Percentiles rank a stretch among this genome's conserved stretches.
These are phyloP conservation scores for Hibiscus trionum DNA, from an alignment of 345 rosid genomes.

Conservation along the genomic window DNA sequence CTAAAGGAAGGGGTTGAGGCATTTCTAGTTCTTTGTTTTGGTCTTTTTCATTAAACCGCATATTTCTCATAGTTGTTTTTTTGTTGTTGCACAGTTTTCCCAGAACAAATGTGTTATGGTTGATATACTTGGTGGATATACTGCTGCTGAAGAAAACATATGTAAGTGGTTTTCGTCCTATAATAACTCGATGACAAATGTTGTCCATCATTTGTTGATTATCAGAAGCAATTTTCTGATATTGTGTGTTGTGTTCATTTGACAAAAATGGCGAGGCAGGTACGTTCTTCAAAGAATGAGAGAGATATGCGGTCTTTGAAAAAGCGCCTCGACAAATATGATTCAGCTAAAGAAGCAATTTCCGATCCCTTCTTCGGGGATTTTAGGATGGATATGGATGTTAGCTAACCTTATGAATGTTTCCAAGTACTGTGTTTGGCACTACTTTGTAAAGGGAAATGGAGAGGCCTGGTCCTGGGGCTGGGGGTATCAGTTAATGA, in stretches of 20 bases:
- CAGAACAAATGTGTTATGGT: slow-evolving; percentile 83
- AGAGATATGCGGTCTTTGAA: slow-evolving; percentile 74
- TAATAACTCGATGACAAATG: neutral
- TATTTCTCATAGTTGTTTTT: neutral
- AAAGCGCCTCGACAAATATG: slow-evolving; percentile 65
- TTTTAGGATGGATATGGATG: neutral
- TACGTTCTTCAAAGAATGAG: slow-evolving; percentile 57
- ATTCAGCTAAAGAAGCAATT: slow-evolving; percentile 74
- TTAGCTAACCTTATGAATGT: no score
- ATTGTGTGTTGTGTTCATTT: neutral
- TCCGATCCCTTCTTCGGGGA: slow-evolving; percentile 66
- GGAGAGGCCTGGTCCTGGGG: neutral
- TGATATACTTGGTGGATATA: slow-evolving; percentile 74
- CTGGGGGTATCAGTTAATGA: neutral
- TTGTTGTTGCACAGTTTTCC: slow-evolving; percentile 54
- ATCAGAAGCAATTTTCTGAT: neutral
- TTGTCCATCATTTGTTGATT: neutral
- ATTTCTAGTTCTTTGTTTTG: neutral
- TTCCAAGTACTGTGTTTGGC: no score
- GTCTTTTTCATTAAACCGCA: neutral
- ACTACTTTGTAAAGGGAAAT: neutral
- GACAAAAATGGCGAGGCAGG: slow-evolving; percentile 24
- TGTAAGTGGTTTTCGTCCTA: slow-evolving; percentile 39
- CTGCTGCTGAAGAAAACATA: slow-evolving; percentile 79
- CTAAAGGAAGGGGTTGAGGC: neutral